Conservation (phyloP, 2,329 filamentous ascomycete species). For the Didymosphaeria variabile region DNA sequence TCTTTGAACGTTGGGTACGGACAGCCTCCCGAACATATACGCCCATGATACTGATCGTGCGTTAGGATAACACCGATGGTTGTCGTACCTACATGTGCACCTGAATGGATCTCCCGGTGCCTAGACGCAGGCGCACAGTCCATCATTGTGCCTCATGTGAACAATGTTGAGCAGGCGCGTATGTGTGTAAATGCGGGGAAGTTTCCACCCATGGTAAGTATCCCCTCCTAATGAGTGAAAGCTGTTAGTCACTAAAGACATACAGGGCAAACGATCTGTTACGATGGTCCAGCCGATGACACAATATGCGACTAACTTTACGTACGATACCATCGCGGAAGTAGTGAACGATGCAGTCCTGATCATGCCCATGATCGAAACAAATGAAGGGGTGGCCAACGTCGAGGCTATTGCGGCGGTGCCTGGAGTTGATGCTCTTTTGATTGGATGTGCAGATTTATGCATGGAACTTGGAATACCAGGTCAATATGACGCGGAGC, state of each 20-base stretch:
- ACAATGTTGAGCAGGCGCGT: neutral
- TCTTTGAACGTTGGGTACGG: neutral
- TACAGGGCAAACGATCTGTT: neutral
- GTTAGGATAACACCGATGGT: neutral
- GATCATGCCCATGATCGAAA: slow-evolving; percentile 4
- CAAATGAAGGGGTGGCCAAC: neutral
- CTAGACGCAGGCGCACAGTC: neutral
- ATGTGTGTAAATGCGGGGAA: slow-evolving; percentile 1
- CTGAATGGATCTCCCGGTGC: slow-evolving; percentile 1
- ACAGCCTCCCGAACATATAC: too few species aligned
- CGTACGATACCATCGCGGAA: neutral
- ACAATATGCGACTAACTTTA: neutral
- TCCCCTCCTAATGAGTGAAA: neutral
- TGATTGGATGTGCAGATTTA: slow-evolving; percentile 1
- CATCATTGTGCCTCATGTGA: neutral
- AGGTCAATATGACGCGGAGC: neutral
- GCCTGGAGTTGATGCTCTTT: neutral
- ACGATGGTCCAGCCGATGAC: slow-evolving; percentile 1
- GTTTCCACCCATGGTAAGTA: neutral
- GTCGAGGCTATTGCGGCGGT: neutral
- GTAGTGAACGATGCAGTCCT: neutral
- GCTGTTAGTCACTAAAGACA: neutral
- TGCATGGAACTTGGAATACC: slow-evolving; percentile 5
- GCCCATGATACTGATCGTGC: neutral
- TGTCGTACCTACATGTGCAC: neutral